Evolutionary conservation across 148 eudicot genomes (phyloP).

Genomic region (Rhododendron ovatum): DNA sequence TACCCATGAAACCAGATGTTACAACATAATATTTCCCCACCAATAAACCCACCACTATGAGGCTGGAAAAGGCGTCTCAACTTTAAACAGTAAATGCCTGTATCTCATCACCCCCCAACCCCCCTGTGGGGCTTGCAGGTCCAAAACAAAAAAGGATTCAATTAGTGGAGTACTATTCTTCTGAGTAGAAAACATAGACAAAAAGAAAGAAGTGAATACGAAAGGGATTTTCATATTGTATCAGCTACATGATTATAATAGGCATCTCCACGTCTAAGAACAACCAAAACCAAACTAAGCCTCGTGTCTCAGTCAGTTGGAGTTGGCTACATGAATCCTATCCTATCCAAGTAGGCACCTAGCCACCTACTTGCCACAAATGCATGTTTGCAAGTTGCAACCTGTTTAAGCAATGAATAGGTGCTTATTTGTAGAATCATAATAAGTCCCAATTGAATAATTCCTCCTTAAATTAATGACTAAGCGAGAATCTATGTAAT

Average conservation of each 20-base stretch:
- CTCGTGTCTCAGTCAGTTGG: background rate
- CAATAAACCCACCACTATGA: background rate
- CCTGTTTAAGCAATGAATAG: background rate
- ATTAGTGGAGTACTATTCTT: background rate
- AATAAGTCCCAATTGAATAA: background rate
- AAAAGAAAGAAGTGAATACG: background rate
- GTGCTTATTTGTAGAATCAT: background rate
- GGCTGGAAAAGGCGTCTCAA: background rate
- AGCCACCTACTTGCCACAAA: background rate
- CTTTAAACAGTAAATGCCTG: background rate
- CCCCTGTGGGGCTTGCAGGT: background rate
- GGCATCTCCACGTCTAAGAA: background rate
- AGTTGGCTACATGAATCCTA: background rate
- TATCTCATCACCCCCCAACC: background rate
- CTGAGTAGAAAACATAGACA: background rate
- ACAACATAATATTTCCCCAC: background rate
- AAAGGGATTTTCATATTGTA: background rate
- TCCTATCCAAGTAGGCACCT: background rate
- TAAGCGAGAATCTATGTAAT: background rate
- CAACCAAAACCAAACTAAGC: background rate
- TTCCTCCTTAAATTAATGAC: background rate
- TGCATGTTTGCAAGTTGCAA: background rate
- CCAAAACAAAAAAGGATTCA: background rate
- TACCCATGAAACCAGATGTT: background rate
- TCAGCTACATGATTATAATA: background rate